Conservation (phyloP, 345 rosid species). For the Populus pruinosa region DNA sequence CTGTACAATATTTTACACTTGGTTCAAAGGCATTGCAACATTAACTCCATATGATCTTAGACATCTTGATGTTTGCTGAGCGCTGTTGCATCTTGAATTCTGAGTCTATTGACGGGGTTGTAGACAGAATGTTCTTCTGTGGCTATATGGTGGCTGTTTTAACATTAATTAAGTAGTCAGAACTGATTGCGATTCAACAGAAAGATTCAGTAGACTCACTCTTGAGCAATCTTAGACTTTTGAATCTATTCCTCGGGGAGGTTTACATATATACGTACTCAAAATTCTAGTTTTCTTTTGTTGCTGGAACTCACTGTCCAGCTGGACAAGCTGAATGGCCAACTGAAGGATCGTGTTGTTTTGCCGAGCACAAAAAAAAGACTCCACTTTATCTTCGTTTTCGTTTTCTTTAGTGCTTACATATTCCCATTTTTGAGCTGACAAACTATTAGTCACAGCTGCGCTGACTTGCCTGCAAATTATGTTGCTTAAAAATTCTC, state of each 20-base stretch:
- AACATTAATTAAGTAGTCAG: slow-evolving; percentile 12
- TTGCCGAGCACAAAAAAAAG: background rate
- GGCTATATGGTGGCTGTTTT: slow-evolving; percentile 13
- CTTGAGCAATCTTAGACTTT: background rate
- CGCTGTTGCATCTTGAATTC: slow-evolving; percentile 28
- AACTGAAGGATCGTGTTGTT: background rate
- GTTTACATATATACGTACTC: no score
- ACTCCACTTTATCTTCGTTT: background rate
- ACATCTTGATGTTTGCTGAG: slow-evolving; percentile 28
- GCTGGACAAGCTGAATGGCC: background rate
- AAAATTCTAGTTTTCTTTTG: background rate
- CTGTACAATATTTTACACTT: slow-evolving; percentile 57
- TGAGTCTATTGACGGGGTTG: slow-evolving; percentile 28
- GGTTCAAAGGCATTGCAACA: slow-evolving; percentile 41
- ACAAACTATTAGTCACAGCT: background rate
- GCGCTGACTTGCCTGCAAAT: background rate
- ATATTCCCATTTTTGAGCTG: background rate
- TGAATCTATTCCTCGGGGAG: background rate
- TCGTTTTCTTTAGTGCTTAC: background rate
- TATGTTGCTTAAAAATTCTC: background rate
- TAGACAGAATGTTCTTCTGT: slow-evolving; percentile 13
- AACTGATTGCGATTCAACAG: slow-evolving; percentile 7
- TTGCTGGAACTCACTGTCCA: background rate
- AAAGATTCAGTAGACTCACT: slow-evolving; percentile 8
- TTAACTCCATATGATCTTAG: slow-evolving; percentile 44